Evolutionary conservation across 2,329 filamentous ascomycete species (phyloP).

Genomic region (Aspergillus aculeatinus): DNA sequence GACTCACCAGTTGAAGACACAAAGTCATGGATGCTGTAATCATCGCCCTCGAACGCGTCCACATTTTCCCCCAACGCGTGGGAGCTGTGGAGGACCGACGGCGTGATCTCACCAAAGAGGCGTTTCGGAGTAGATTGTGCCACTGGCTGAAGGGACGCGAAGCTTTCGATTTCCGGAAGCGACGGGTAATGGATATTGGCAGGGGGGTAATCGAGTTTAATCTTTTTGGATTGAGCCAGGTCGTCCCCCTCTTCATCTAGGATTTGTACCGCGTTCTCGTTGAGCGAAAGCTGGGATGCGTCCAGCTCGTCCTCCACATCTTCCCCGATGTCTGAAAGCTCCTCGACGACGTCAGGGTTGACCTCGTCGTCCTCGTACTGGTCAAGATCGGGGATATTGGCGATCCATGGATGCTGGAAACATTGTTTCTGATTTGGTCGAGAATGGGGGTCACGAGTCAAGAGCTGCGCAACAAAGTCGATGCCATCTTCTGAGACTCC

Average conservation of each 20-base stretch:
- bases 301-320: slow-evolving; percentile 44
- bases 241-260: slow-evolving; percentile 36
- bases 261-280: slow-evolving; percentile 46
- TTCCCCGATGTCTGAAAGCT: slow-evolving; percentile 39
- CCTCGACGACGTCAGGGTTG: slow-evolving; percentile 47
- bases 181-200: slow-evolving; percentile 43
- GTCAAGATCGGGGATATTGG: slow-evolving; percentile 51
- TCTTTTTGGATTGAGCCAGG: slow-evolving; percentile 38
- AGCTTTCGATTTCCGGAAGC: slow-evolving; percentile 42
- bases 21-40: slow-evolving; percentile 41
- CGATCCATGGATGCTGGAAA: slow-evolving; percentile 73
- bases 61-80: slow-evolving; percentile 43
- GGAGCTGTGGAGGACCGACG: slow-evolving; percentile 56
- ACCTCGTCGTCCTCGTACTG: slow-evolving; percentile 65
- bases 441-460: slow-evolving; percentile 74
- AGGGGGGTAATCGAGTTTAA: slow-evolving; percentile 32
- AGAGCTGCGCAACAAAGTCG: slow-evolving; percentile 74
- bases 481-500: slow-evolving; percentile 67
- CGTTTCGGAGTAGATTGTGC: slow-evolving; percentile 39
- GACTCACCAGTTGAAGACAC: slow-evolving; percentile 43
- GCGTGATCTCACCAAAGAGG: slow-evolving; percentile 62
- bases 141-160: slow-evolving; percentile 28
- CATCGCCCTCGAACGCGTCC: slow-evolving; percentile 31
- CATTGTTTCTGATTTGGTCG: slow-evolving; percentile 73
- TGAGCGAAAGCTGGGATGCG: slow-evolving; percentile 65